phyloP scores from a whole-genome alignment of 2,329 filamentous ascomycete genomes.

The Triangularia setosa region DNA sequence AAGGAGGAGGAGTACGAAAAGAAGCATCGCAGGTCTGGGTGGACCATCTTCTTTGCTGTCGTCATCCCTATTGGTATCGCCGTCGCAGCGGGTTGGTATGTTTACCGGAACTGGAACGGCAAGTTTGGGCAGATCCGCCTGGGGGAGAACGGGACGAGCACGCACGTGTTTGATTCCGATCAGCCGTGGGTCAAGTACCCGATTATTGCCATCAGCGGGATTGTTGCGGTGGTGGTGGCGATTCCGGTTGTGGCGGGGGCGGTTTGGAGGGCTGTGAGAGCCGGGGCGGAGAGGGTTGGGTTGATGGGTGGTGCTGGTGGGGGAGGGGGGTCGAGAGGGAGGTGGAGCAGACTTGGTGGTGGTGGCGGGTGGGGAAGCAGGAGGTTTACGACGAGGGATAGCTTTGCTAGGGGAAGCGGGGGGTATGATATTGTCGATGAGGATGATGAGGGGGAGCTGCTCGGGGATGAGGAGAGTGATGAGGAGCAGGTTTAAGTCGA shows the following conservation, averaged over 20 bases:
- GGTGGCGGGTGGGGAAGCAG: constrained; percentile 40
- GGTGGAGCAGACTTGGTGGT: constrained; percentile 51
- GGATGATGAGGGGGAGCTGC: constrained; percentile 90
- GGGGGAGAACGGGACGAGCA: constrained; percentile 57
- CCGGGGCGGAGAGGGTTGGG: constrained; percentile 43
- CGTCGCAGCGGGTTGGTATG: constrained; percentile 72
- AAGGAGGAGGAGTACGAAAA: constrained; percentile 77
- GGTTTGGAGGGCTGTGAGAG: constrained; percentile 64
- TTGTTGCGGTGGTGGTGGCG: constrained; percentile 56
- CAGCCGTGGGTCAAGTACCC: constrained; percentile 78
- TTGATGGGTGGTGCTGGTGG: constrained; percentile 18
- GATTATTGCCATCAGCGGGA: constrained; percentile 65
- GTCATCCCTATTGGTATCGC: constrained; percentile 70
- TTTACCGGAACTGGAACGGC: constrained; percentile 78
- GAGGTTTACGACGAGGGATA: constrained; percentile 82
- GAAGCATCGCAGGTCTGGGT: constrained; percentile 61
- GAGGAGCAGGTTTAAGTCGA: constrained; percentile 56
- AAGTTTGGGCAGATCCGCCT: constrained; percentile 92
- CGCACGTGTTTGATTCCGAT: constrained; percentile 59
- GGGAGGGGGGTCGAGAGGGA: constrained; percentile 33
- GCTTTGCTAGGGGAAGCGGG: constrained; percentile 80
- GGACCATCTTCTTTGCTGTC: constrained; percentile 82
- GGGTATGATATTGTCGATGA: constrained; percentile 87
- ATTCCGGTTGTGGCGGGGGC: constrained; percentile 69
- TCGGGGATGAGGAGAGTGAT: constrained; percentile 82